Base-by-base conservation (phyloP, 2,329 filamentous ascomycete species). In the Botrytis porri region DNA sequence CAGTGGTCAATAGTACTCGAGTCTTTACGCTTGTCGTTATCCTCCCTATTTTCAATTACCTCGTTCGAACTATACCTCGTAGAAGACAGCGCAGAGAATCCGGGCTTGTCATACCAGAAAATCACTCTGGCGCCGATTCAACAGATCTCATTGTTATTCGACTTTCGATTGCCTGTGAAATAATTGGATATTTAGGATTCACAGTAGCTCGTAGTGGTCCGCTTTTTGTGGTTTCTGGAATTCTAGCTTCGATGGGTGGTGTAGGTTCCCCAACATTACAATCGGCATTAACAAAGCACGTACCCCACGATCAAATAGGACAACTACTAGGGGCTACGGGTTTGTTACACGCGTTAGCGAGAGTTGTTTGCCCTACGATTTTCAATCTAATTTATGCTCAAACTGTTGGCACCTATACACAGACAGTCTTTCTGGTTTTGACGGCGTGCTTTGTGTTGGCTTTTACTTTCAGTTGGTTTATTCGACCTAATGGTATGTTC, bases 301-400 rank as follows among this genome's bases (percentile, higher is more conserved):
- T 98, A 0, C 93, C 95, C 0, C 86, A 90, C 0, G 92, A 96
- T 75, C 88, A 88, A 64, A 91, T 96, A 0, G 96, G 96, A 0
- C 90, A 96, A 81, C 84, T 98, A n/a, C 87, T 99, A 0, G 96
- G 96, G 35, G 95, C 94, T 1, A 92, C 91, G 25, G 96, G 95
- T 0, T 85, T 98, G 75, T 83, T 98, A 73, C 95, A 98, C 82
- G 92, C 94, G 1, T 83, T 97, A 51, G 89, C 93, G 4, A 86
- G 94, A 75, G 89, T 98, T 3, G 81, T 97, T 20, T 90, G 92
- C 0, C 96, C 96, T 0, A 87, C 93, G 0, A 80, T 95, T 1
- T 97, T 98, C 82, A 97, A 96, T 79, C 88, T 93, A 8, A 88
- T 98, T 16, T 99, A 97, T 81, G 92, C 92, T 22, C 84, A 87